Evolutionary conservation across 768 basidiomycete genomes (phyloP).

Genomic region (Coprinellus micaceus): DNA sequence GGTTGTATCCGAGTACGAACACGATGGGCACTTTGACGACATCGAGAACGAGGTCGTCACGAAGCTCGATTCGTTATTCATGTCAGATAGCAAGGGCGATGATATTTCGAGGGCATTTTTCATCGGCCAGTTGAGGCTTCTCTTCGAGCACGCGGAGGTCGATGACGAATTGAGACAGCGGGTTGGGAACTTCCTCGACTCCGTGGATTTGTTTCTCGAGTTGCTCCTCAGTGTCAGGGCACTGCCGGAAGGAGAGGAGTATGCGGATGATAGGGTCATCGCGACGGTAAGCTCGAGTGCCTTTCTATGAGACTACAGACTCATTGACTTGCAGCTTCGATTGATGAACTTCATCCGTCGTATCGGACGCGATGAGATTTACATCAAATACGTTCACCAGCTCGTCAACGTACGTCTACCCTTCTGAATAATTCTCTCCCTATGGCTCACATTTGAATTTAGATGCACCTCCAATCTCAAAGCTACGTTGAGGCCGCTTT

Average conservation of each 20-base stretch:
- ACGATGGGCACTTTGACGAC: slow-evolving; percentile 76
- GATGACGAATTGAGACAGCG: slow-evolving; percentile 76
- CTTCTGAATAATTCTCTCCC: slow-evolving; percentile 1
- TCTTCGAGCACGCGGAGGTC: slow-evolving; percentile 84
- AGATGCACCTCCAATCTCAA: slow-evolving; percentile 87
- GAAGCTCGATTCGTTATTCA: slow-evolving; percentile 86
- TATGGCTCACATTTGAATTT: slow-evolving; percentile 15
- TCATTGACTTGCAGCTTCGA: slow-evolving; percentile 51
- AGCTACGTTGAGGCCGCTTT: slow-evolving; percentile 92
- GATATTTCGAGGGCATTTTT: slow-evolving; percentile 92
- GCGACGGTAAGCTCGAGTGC: slow-evolving; percentile 58
- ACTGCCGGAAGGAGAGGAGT: slow-evolving; percentile 90
- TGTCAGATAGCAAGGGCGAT: slow-evolving; percentile 88
- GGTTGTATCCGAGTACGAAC: slow-evolving; percentile 90
- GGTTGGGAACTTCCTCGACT: slow-evolving; percentile 79
- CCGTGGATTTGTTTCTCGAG: slow-evolving; percentile 90
- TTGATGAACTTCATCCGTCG: slow-evolving; percentile 92
- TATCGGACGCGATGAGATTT: slow-evolving; percentile 90
- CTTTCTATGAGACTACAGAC: slow-evolving; percentile 4
- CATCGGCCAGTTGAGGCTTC: slow-evolving; percentile 79
- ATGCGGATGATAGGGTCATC: slow-evolving; percentile 90
- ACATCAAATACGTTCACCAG: slow-evolving; percentile 94
- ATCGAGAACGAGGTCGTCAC: slow-evolving; percentile 93
- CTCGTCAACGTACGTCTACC: slow-evolving; percentile 70
- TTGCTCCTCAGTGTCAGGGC: slow-evolving; percentile 83